Percentiles rank a stretch among this genome's conserved stretches.
phyloP scores from a whole-genome alignment of 176 grass and related monocot genomes.

The Aegilops longissima region DNA sequence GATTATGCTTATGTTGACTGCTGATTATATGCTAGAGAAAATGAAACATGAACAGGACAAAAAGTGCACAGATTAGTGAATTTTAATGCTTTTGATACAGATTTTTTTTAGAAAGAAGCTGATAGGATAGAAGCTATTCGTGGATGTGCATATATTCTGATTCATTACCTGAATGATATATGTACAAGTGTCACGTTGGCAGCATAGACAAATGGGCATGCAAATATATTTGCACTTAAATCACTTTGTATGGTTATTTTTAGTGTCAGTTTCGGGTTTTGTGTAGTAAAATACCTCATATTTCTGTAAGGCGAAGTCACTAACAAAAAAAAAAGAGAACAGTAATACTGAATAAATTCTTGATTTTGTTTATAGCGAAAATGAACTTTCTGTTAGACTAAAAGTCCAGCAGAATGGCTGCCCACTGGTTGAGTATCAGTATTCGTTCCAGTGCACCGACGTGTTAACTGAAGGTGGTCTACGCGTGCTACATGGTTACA shows the following conservation, averaged over 20 bases:
- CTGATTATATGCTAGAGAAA: neutral
- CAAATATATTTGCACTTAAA: neutral
- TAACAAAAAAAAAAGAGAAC: neutral
- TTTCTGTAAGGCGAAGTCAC: neutral
- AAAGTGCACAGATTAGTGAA: neutral
- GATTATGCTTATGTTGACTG: neutral
- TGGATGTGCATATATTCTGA: neutral
- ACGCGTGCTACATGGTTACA: neutral
- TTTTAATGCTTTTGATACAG: neutral
- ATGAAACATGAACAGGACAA: neutral
- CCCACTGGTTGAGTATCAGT: neutral
- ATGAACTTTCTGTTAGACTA: neutral
- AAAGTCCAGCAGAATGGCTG: neutral
- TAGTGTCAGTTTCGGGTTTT: neutral
- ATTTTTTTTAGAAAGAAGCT: neutral
- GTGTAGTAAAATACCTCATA: neutral
- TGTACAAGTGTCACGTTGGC: conserved; percentile 1
- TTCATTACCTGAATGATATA: neutral
- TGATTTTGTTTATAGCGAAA: neutral
- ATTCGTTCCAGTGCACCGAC: neutral
- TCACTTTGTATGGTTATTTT: neutral
- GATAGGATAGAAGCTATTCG: neutral
- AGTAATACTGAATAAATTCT: neutral
- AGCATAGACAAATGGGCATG: neutral
- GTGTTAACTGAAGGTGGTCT: neutral